These are phyloP conservation scores for Boletales sp. DNA, from an alignment of 768 basidiomycete genomes.

Conservation along the genomic window DNA sequence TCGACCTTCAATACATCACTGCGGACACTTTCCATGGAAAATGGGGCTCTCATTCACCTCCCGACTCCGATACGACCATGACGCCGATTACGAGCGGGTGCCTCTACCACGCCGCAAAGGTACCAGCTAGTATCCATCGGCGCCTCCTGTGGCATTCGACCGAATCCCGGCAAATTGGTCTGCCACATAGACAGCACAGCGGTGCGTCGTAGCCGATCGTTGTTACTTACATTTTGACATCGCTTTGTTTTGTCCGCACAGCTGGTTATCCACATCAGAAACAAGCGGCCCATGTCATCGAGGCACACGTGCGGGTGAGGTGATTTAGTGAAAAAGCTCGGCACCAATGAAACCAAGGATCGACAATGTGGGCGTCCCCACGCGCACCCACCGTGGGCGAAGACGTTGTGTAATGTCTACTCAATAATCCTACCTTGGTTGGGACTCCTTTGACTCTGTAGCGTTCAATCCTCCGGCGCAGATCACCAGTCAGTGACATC, in stretches of 20 bases:
- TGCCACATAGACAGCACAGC: not conserved
- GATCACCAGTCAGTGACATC: slow-evolving; percentile 2
- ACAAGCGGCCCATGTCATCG: not conserved
- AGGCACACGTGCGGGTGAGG: not conserved
- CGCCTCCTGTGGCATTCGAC: not conserved
- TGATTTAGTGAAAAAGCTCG: too few relatives aligned
- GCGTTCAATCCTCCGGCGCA: not conserved
- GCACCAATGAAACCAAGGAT: too few relatives aligned
- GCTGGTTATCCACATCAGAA: too few relatives aligned
- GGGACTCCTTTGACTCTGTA: not conserved
- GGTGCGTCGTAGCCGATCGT: not conserved
- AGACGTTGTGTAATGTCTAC: too few relatives aligned
- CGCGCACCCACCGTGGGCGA: too few relatives aligned
- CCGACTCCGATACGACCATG: not conserved
- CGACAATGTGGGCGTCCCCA: too few relatives aligned
- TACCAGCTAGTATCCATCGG: too few relatives aligned
- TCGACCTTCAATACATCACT: not conserved
- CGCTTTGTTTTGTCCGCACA: not conserved
- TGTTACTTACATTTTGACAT: not conserved
- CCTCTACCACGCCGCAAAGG: too few relatives aligned
- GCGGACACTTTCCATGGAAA: not conserved
- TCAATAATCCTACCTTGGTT: too few relatives aligned
- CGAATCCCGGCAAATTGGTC: not conserved
- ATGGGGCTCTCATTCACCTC: not conserved
- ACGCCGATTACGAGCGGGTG: too few relatives aligned